Percentiles rank a stretch among this genome's conserved stretches.
Evolutionary conservation across 2,329 filamentous ascomycete species (phyloP).

Genomic region (Talaromyces sp.): DNA sequence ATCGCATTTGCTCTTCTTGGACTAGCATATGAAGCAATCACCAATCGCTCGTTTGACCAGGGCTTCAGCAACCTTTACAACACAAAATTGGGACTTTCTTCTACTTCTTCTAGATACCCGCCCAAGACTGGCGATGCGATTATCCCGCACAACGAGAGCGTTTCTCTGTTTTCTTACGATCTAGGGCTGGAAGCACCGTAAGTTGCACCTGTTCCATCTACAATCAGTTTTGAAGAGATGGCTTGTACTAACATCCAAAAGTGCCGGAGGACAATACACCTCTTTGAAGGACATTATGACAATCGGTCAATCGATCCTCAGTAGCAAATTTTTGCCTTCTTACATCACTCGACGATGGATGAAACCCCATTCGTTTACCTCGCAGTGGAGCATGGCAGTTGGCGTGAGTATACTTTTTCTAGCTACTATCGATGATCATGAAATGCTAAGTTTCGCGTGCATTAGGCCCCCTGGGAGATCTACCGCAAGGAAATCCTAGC

Average conservation of each 20-base stretch:
- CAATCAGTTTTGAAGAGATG: background rate
- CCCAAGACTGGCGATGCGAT: background rate
- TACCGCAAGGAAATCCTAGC: background rate
- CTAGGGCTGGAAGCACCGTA: constrained; percentile 1
- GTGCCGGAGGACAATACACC: constrained; percentile 1
- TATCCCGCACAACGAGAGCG: background rate
- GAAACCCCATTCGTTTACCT: constrained; percentile 1
- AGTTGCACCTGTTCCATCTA: background rate
- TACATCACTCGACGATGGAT: constrained; percentile 1
- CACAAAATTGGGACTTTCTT: background rate
- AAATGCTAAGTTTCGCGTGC: background rate
- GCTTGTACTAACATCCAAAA: background rate
- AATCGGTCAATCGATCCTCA: background rate
- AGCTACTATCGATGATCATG: background rate
- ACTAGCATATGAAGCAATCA: constrained; percentile 1
- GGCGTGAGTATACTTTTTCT: background rate
- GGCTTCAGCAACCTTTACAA: background rate
- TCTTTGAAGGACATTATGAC: background rate
- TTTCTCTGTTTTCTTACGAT: constrained; percentile 1
- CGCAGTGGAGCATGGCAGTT: background rate
- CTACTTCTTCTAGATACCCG: background rate
- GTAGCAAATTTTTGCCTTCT: background rate
- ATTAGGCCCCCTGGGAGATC: constrained; percentile 2
- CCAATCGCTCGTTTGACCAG: background rate
- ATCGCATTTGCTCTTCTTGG: background rate